Conservation (phyloP, 768 basidiomycete genomes). For the Boletus speciosus region DNA sequence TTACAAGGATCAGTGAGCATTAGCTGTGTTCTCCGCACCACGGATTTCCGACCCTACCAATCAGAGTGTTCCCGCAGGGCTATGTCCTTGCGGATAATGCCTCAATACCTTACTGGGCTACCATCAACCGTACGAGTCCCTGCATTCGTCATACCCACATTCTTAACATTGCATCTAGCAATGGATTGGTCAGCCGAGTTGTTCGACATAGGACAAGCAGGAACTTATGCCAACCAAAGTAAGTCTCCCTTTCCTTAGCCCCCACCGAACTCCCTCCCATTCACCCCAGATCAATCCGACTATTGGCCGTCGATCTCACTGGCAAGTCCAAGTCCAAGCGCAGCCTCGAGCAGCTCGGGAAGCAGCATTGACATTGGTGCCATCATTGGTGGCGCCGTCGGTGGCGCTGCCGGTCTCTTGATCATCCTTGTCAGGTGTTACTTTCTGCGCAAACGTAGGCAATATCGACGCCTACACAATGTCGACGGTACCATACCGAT, state of each 20-base stretch:
- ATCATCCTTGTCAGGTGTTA: conserved; percentile 15
- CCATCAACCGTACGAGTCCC: conserved; percentile 39
- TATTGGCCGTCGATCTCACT: conserved; percentile 5
- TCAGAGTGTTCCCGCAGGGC: conserved; percentile 39
- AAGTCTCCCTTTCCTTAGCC: not conserved
- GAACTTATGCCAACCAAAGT: conserved; percentile 13
- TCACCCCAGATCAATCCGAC: conserved; percentile 11
- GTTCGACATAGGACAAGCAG: conserved; percentile 32
- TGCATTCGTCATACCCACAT: not conserved
- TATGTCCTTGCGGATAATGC: conserved; percentile 29
- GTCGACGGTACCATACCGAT: not conserved
- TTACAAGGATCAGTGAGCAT: conserved; percentile 17
- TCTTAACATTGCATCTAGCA: conserved; percentile 27
- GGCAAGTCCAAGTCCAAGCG: not conserved
- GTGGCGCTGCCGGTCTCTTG: conserved; percentile 14
- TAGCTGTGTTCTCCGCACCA: not conserved
- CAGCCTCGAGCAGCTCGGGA: conserved; percentile 2
- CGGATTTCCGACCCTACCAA: not conserved
- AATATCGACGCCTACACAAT: not conserved
- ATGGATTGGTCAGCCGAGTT: conserved; percentile 28
- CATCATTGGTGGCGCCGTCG: conserved; percentile 23
- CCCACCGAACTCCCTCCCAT: not conserved
- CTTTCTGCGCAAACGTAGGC: conserved; percentile 11
- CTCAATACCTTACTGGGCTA: conserved; percentile 49
- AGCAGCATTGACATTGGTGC: conserved; percentile 9